A percentile compares a stretch with the other conserved stretches of the same genome.
Conservation (phyloP, 257 asterid species). For the Galeopsis tetrahit region DNA sequence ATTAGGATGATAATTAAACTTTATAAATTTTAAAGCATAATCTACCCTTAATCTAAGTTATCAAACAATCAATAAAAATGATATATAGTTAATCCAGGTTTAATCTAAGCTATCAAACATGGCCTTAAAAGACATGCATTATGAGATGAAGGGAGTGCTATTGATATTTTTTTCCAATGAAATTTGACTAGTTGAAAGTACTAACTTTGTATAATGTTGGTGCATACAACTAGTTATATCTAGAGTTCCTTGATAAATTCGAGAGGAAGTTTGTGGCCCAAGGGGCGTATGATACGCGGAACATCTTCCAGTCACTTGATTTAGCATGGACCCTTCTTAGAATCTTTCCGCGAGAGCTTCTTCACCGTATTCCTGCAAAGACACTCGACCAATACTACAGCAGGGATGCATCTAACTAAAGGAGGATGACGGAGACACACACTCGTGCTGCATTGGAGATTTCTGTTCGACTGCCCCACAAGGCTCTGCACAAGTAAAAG, state of each 20-base stretch:
- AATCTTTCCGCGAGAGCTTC: slow-evolving; percentile 93
- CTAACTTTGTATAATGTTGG: not conserved
- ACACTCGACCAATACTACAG: slow-evolving; percentile 84
- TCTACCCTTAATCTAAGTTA: too few relatives aligned
- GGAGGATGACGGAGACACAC: slow-evolving; percentile 10
- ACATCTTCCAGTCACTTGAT: slow-evolving; percentile 86
- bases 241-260: slow-evolving; percentile 71
- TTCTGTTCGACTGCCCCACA: slow-evolving; percentile 29
- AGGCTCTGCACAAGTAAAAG: slow-evolving; percentile 37
- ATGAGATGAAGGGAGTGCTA: too few relatives aligned
- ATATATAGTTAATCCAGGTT: too few relatives aligned
- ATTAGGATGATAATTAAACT: too few relatives aligned
- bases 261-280: slow-evolving; percentile 78
- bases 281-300: slow-evolving; percentile 78
- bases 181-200: not conserved
- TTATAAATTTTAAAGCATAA: too few relatives aligned
- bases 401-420: slow-evolving; percentile 72
- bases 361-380: slow-evolving; percentile 95
- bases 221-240: slow-evolving; percentile 50
- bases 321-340: slow-evolving; percentile 93
- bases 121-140: too few relatives aligned
- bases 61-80: too few relatives aligned
- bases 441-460: slow-evolving; percentile 25
- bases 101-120: too few relatives aligned
- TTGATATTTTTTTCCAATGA: not conserved